Conservation (phyloP, 2,329 filamentous ascomycete species). For the Diaporthe sp. region DNA sequence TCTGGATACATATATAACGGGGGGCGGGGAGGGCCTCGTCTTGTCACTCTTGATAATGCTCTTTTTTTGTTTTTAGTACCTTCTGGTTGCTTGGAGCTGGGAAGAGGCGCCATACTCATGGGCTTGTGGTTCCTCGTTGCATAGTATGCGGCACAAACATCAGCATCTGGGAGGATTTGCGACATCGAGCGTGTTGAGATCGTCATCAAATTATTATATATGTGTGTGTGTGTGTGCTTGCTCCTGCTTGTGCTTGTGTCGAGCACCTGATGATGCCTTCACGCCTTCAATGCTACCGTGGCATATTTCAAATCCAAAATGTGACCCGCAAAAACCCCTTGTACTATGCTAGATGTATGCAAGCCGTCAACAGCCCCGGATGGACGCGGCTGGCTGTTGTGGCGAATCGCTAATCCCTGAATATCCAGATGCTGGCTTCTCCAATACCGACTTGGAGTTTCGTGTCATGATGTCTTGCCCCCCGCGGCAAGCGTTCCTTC, state of each 20-base stretch:
- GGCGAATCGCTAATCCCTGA: neutral
- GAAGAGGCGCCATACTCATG: neutral
- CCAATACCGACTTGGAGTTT: neutral
- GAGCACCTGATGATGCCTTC: neutral
- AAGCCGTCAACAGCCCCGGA: neutral
- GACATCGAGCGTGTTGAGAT: neutral
- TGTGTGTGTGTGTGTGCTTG: neutral
- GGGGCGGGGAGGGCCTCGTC: neutral
- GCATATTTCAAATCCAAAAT: neutral
- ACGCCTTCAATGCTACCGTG: conserved; percentile 15
- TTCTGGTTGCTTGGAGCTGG: neutral
- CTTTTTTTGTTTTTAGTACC: neutral
- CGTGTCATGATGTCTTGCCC: neutral
- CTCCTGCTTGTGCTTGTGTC: neutral
- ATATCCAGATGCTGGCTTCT: neutral
- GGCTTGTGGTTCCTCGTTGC: neutral
- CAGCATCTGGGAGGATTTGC: conserved; percentile 2
- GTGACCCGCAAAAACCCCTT: neutral
- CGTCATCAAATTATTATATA: neutral
- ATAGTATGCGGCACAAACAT: neutral
- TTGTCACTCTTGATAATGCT: neutral
- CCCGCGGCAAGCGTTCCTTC: neutral
- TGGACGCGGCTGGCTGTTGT: neutral
- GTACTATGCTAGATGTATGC: conserved; percentile 28
- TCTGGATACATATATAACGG: neutral